phyloP scores from a whole-genome alignment of 352 stramenopile species.

The Globisporangium recalcitrans region DNA sequence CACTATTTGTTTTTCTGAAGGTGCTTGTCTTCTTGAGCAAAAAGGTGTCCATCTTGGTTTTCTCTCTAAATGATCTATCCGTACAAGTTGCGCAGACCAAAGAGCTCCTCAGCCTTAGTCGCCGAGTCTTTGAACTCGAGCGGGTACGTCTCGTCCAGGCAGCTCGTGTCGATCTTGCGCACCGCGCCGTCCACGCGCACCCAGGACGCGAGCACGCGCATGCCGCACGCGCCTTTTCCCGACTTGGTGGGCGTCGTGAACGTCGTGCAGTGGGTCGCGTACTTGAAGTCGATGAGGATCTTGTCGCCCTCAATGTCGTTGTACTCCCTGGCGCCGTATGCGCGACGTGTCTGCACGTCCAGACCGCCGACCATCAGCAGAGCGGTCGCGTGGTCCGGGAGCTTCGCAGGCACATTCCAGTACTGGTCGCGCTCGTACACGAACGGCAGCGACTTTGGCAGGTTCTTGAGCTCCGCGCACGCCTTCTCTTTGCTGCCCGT shows the following conservation, averaged over 20 bases:
- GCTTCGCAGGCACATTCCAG: conserved; percentile 55
- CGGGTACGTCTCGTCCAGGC: conserved; percentile 47
- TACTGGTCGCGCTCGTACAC: conserved; percentile 58
- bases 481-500: conserved; percentile 54
- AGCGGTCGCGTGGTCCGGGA: conserved; percentile 36
- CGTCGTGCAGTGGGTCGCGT: conserved; percentile 69
- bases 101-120: conserved; percentile 29
- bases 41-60: too few species aligned
- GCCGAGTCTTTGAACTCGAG: conserved; percentile 37
- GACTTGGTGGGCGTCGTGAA: conserved; percentile 59
- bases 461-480: conserved; percentile 43
- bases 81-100: conserved; percentile 39
- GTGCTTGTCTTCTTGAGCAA: background rate
- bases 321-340: conserved; percentile 53
- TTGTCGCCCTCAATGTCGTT: conserved; percentile 37
- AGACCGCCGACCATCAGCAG: conserved; percentile 54
- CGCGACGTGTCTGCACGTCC: conserved; percentile 45
- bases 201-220: conserved; percentile 64
- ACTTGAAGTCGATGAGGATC: conserved; percentile 67
- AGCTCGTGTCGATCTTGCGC: conserved; percentile 58
- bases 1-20: background rate
- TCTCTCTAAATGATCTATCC: conserved; percentile 15
- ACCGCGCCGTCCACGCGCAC: conserved; percentile 52
- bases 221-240: conserved; percentile 49
- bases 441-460: conserved; percentile 33